Percentiles rank a stretch among this genome's conserved stretches.
Conservation (phyloP, 441 rosid species). For the Erodium trifolium region DNA sequence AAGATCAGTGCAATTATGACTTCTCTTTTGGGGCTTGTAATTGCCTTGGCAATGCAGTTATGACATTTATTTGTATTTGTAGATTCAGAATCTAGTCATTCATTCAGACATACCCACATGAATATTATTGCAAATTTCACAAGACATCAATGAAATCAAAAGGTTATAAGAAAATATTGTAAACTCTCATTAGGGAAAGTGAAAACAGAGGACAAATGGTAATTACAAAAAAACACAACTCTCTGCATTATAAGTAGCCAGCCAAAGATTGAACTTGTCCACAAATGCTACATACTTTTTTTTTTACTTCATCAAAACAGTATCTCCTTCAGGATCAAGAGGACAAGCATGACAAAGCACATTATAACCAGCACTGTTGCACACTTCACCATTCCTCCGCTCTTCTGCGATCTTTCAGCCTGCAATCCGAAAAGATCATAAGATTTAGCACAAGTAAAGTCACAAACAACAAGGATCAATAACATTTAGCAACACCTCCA, state of each 20-base stretch:
- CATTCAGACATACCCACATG: too few species aligned
- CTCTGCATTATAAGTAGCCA: background rate
- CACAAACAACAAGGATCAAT: background rate
- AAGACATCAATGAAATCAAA: background rate
- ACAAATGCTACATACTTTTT: background rate
- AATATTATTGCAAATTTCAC: too few species aligned
- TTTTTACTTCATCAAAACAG: background rate
- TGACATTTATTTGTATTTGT: too few species aligned
- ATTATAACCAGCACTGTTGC: constrained; percentile 3
- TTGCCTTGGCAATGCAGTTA: background rate
- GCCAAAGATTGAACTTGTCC: background rate
- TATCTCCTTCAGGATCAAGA: constrained; percentile 3
- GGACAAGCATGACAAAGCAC: constrained; percentile 6
- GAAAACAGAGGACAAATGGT: background rate
- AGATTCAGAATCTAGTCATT: too few species aligned
- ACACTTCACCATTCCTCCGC: constrained; percentile 1
- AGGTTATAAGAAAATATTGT: background rate
- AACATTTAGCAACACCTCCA: background rate
- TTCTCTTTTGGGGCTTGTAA: constrained; percentile 15
- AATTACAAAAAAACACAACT: constrained; percentile 1
- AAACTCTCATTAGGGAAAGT: background rate
- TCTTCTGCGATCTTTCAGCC: constrained; percentile 5
- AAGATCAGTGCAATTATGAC: constrained; percentile 15
- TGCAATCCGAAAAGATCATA: background rate
- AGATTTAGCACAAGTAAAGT: background rate